Base-by-base conservation (phyloP, 1,284 basidiomycete genomes). In the Cutaneotrichosporon sp. region DNA sequence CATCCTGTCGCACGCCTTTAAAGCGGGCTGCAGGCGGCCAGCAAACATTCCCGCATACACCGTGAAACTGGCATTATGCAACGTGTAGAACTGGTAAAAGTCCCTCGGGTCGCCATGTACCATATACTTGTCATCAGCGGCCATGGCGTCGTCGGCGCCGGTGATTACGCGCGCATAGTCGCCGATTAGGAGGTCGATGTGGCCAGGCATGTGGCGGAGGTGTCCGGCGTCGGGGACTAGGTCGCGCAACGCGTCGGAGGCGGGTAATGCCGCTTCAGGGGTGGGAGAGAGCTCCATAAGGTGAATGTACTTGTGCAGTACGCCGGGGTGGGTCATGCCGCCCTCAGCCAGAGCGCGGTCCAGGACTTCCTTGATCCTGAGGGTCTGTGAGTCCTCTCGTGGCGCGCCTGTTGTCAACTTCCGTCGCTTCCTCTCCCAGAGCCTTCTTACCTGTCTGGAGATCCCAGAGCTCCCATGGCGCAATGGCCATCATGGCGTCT, bases 261-360 rank as follows among this genome's bases (percentile, higher is more conserved):
- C 58, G 4, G 68, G 65, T 5, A 79, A 49, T 5, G 74, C 77
- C 4, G 58, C 57, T 63, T 78, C 77, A 16, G 77, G 77, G 7
- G 55, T 58, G 0, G 71, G 67, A 4, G 73, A 75, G 64, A 78
- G 70, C 61, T 79, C 77, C 67, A 72, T 75, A 18, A 75, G 69
- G 64, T 79, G 77, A 57, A 77, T 76, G 68, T 77, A 78, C 34
- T 77, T 69, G 59, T 79, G 77, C 6, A 79, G 68, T 8, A 76
- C 47, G 9, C 75, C 76, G 1, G 73, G 74, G 62, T 79, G 77
- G 5, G 31, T n/a, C 11, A 52, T 46, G 21, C 60, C 50, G 5
- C 5, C 51, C 2, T 69, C 69, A 9, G 57, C 30, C 18, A 77
- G 59, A 6, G 69, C 73, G 22, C 42, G 55, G 32, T 78, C 74